A percentile compares a stretch with the other conserved stretches of the same genome.
Evolutionary conservation across 176 grass and related monocot genomes (phyloP).

Genomic region (Echinochloa phyllopogon): DNA sequence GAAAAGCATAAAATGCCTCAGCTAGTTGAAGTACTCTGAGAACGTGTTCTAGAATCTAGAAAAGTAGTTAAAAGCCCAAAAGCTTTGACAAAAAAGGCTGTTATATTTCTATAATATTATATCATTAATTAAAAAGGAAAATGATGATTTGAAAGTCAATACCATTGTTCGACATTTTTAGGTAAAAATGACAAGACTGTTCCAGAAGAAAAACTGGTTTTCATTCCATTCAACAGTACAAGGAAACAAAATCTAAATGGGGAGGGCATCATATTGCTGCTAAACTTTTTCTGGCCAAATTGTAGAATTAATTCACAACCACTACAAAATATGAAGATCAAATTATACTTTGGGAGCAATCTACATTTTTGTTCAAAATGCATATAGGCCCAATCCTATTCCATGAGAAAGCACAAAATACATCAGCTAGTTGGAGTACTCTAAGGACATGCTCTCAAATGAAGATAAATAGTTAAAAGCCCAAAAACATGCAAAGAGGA

Average conservation of each 20-base stretch:
- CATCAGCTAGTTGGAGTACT: background rate
- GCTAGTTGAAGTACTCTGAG: background rate
- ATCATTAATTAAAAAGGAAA: background rate
- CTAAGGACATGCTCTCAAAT: background rate
- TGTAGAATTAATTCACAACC: background rate
- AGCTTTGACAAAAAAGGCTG: background rate
- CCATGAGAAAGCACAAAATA: background rate
- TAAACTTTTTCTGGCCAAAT: background rate
- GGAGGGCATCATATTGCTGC: background rate
- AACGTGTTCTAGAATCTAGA: constrained; percentile 8
- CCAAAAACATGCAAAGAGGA: background rate
- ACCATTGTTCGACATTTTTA: constrained; percentile 3
- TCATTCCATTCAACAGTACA: background rate
- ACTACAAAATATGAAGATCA: constrained; percentile 2
- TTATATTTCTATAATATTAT: background rate
- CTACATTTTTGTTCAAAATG: constrained; percentile 12
- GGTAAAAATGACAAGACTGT: background rate
- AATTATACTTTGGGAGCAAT: background rate
- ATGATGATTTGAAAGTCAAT: background rate
- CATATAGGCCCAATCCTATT: background rate
- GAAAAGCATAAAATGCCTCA: background rate
- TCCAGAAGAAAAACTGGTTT: background rate
- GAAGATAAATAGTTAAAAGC: constrained; percentile 7
- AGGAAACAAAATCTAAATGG: background rate
- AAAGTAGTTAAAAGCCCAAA: background rate